These are phyloP conservation scores for Brassica carinata DNA, from an alignment of 345 rosid species.

Conservation along the genomic window DNA sequence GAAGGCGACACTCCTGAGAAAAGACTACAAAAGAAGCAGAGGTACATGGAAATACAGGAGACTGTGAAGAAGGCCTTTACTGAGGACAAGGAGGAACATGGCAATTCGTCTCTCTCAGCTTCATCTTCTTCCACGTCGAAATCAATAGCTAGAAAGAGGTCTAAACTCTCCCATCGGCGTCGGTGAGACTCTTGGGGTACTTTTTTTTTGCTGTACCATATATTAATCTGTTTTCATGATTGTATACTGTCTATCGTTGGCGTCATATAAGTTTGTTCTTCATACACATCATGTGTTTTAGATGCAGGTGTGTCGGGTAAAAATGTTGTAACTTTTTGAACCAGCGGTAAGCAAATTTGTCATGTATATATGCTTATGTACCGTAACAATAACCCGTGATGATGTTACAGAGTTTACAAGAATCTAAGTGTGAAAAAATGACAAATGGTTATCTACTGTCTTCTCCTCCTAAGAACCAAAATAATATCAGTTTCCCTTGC, in stretches of 20 bases:
- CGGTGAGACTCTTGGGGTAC: background rate
- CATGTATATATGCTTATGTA: background rate
- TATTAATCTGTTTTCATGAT: background rate
- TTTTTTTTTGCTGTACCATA: constrained; percentile 7
- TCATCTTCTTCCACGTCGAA: constrained; percentile 49
- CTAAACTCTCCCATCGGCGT: constrained; percentile 20
- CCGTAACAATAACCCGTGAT: background rate
- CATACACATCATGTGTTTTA: background rate
- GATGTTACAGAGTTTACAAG: background rate
- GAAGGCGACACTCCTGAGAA: constrained; percentile 56
- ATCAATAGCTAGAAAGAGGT: background rate
- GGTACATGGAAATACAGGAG: constrained; percentile 61
- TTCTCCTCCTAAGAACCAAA: background rate
- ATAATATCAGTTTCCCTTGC: background rate
- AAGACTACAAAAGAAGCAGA: constrained; percentile 49
- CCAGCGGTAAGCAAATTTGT: background rate
- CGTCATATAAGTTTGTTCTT: background rate
- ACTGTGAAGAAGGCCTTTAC: constrained; percentile 50
- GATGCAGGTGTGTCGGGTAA: background rate
- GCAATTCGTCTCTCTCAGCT: constrained; percentile 32
- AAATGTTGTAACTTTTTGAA: background rate
- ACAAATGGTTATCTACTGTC: background rate
- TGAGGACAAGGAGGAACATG: constrained; percentile 64
- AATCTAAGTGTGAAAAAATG: background rate
- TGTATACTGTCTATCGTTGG: background rate